Evolutionary conservation across 2,329 filamentous ascomycete genomes (phyloP).

Genomic region (Botrytis fragariae): DNA sequence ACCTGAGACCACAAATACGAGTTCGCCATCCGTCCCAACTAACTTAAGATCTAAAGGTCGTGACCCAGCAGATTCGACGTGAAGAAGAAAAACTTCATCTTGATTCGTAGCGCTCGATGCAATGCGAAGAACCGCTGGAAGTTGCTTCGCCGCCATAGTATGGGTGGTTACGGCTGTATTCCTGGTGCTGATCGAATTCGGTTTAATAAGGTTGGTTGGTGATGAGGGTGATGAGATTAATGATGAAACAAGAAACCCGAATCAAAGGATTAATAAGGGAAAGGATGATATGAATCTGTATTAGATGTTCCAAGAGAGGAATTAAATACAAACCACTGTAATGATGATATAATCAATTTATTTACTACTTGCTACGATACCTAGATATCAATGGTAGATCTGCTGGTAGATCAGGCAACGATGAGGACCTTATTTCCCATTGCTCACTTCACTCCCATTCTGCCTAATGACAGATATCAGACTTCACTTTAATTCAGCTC

Average conservation of each 20-base stretch:
- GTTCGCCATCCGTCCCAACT: constrained; percentile 58
- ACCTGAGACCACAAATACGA: constrained; percentile 34
- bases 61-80: constrained; percentile 52
- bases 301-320: background rate
- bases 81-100: constrained; percentile 57
- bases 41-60: constrained; percentile 62
- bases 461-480: background rate
- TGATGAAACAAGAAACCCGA: constrained; percentile 12
- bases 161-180: constrained; percentile 5
- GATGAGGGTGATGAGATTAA: background rate
- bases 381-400: background rate
- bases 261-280: background rate
- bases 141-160: constrained; percentile 26
- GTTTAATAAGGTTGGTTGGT: background rate
- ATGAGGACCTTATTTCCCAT: background rate
- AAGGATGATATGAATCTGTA: background rate
- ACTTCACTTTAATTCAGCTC: background rate
- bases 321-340: background rate
- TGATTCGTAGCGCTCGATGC: constrained; percentile 39
- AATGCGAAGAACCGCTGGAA: constrained; percentile 52
- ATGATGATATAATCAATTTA: background rate
- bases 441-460: background rate
- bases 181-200: background rate
- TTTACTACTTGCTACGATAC: background rate
- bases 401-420: background rate